A percentile compares a stretch with the other conserved stretches of the same genome.
phyloP scores from a whole-genome alignment of 2,329 filamentous ascomycete genomes.

The Epichloe scottii region DNA sequence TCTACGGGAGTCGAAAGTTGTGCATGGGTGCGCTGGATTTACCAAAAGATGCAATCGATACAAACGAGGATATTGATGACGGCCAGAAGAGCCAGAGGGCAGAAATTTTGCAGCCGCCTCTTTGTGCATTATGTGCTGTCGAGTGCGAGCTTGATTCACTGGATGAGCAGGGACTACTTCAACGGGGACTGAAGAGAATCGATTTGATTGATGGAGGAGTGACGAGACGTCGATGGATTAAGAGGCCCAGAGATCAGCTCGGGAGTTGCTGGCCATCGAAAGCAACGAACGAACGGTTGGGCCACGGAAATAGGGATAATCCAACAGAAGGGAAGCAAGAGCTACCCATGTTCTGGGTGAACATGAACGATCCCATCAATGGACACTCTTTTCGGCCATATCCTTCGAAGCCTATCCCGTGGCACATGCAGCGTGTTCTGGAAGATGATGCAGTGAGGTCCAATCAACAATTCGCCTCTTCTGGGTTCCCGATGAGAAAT shows the following conservation, averaged over 20 bases:
- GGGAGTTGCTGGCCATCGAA: neutral
- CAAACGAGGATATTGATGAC: slow-evolving; percentile 2
- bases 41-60: slow-evolving; percentile 22
- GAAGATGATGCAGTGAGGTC: neutral
- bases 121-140: slow-evolving; percentile 35
- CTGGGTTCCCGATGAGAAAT: neutral
- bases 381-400: slow-evolving; percentile 33
- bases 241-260: slow-evolving; percentile 16
- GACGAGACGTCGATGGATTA: slow-evolving; percentile 27
- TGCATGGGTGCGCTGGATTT: slow-evolving; percentile 19
- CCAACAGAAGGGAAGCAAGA: slow-evolving; percentile 1
- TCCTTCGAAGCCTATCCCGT: slow-evolving; percentile 38
- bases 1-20: slow-evolving; percentile 32
- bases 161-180: slow-evolving; percentile 19
- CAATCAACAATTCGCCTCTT: neutral
- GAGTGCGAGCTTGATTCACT: slow-evolving; percentile 26
- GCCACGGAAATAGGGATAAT: slow-evolving; percentile 10
- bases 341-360: slow-evolving; percentile 33
- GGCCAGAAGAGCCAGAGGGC: slow-evolving; percentile 11
- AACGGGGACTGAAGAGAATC: slow-evolving; percentile 31
- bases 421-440: slow-evolving; percentile 26
- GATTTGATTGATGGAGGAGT: slow-evolving; percentile 34
- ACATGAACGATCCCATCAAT: slow-evolving; percentile 35
- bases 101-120: slow-evolving; percentile 34
- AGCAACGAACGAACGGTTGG: neutral